Percentiles rank a stretch among this genome's conserved stretches.
Evolutionary conservation across 768 basidiomycete genomes (phyloP).

Genomic region (Xerocomellus intermedius): DNA sequence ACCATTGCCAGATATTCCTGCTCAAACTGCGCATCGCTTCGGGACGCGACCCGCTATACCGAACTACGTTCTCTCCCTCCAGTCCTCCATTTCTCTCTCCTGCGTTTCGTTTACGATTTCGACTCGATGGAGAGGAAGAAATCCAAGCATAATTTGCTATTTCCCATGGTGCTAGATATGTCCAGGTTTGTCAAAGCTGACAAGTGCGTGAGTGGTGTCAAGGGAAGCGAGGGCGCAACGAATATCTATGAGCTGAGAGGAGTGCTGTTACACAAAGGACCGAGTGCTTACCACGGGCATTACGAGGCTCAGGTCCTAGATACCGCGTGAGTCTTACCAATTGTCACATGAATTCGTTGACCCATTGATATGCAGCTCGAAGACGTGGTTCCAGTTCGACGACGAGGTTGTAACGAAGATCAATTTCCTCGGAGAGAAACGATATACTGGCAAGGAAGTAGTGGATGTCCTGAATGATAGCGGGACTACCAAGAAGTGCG

Average conservation of each 20-base stretch:
- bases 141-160: conserved; percentile 77
- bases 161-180: conserved; percentile 77
- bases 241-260: conserved; percentile 80
- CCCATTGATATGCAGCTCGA: conserved; percentile 40
- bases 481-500: conserved; percentile 29
- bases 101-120: conserved; percentile 90
- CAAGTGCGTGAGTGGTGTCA: conserved; percentile 26
- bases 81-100: conserved; percentile 85
- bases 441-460: conserved; percentile 29
- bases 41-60: conserved; percentile 78
- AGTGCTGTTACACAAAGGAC: conserved; percentile 84
- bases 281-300: conserved; percentile 90
- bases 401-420: conserved; percentile 80
- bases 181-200: conserved; percentile 46
- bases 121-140: conserved; percentile 82
- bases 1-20: conserved; percentile 67
- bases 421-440: conserved; percentile 50
- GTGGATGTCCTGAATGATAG: conserved; percentile 28
- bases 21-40: conserved; percentile 64
- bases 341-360: neutral
- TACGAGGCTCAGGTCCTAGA: conserved; percentile 87
- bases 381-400: conserved; percentile 89
- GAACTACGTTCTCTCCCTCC: conserved; percentile 74
- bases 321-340: conserved; percentile 45
- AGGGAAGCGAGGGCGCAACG: conserved; percentile 17